Evolutionary conservation across 2,329 filamentous ascomycete genomes (phyloP).

Genomic region (Cordyceps pruinosa): DNA sequence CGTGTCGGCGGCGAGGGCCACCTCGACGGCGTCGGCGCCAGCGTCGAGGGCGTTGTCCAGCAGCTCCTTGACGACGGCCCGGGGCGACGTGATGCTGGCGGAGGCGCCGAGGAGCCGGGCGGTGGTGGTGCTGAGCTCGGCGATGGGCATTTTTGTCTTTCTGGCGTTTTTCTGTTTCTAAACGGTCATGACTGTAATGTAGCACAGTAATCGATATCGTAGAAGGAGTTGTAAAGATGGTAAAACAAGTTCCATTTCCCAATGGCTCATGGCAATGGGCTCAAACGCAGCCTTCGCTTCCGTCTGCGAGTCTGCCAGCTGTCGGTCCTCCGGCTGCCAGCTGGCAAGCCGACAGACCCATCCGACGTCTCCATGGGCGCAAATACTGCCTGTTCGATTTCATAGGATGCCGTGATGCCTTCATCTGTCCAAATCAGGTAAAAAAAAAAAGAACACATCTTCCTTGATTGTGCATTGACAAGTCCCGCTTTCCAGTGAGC

Average conservation of each 20-base stretch:
- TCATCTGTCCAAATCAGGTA: background rate
- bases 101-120: conserved; percentile 54
- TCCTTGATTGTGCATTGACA: background rate
- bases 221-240: no score
- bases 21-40: conserved; percentile 56
- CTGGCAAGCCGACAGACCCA: background rate
- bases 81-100: conserved; percentile 52
- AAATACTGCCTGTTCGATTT: background rate
- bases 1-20: conserved; percentile 58
- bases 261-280: background rate
- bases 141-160: conserved; percentile 39
- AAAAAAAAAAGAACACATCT: background rate
- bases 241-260: no score
- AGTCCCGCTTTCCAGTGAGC: background rate
- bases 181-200: no score
- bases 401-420: background rate
- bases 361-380: background rate
- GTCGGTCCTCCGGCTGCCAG: background rate
- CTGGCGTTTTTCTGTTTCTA: no score
- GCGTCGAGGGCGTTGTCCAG: conserved; percentile 73
- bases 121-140: conserved; percentile 40
- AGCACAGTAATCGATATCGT: no score
- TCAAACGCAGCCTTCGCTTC: background rate
- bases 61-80: conserved; percentile 65
- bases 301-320: background rate